Evolutionary conservation across 768 basidiomycete genomes (phyloP).

Genomic region (Astraeus odoratus): DNA sequence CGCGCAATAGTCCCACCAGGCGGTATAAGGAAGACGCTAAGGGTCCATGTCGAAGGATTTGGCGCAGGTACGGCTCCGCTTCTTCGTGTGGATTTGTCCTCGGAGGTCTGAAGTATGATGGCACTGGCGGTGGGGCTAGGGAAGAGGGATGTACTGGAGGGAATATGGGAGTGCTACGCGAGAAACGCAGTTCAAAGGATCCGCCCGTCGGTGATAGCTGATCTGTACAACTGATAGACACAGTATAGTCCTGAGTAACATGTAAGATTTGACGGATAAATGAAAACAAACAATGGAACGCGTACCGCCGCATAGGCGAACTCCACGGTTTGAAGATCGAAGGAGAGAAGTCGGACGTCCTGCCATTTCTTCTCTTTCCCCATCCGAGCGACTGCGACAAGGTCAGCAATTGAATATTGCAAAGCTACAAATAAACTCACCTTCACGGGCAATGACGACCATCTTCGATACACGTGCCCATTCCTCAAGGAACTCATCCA

Average conservation of each 20-base stretch:
- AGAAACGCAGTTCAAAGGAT: conserved; percentile 69
- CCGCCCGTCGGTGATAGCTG: conserved; percentile 63
- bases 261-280: too few relatives aligned
- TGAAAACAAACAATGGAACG: too few relatives aligned
- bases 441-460: conserved; percentile 87
- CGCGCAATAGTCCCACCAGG: conserved; percentile 61
- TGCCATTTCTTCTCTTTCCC: conserved; percentile 62
- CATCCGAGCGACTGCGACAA: conserved; percentile 68
- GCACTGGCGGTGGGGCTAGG: conserved; percentile 22
- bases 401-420: conserved; percentile 3
- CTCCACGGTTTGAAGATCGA: conserved; percentile 89
- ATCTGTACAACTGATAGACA: conserved; percentile 73
- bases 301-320: conserved; percentile 68
- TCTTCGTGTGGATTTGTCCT: conserved; percentile 68
- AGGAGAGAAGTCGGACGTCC: conserved; percentile 78
- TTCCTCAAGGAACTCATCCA: conserved; percentile 86
- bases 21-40: conserved; percentile 59
- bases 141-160: conserved; percentile 9
- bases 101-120: conserved; percentile 22
- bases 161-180: conserved; percentile 32
- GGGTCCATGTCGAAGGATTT: conserved; percentile 61
- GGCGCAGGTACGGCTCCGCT: conserved; percentile 68
- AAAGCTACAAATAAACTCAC: conserved; percentile 33
- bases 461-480: conserved; percentile 92
- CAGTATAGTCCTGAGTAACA: conserved; percentile 78